These are phyloP conservation scores for Metschnikowia koreensis DNA, from an alignment of 805 yeast genomes.

Conservation along the genomic window DNA sequence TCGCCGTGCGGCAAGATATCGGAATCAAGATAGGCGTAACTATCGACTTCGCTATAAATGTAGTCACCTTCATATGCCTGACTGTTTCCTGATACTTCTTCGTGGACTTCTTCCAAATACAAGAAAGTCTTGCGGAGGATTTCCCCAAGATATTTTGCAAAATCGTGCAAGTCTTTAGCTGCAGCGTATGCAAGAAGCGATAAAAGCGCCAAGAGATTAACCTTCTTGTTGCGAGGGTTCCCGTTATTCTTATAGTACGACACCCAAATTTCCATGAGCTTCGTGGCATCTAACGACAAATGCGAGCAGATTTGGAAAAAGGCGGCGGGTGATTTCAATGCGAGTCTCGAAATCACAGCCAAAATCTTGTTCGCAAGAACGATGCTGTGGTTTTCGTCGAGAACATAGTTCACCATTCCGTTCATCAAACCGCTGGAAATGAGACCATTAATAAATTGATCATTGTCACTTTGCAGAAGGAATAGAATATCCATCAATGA, in stretches of 20 bases:
- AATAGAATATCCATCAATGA: slow-evolving; percentile 53
- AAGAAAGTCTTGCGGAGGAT: slow-evolving; percentile 35
- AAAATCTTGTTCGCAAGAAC: slow-evolving; percentile 38
- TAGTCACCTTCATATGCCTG: slow-evolving; percentile 37
- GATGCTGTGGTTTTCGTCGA: slow-evolving; percentile 44
- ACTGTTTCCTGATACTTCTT: slow-evolving; percentile 38
- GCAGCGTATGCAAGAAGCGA: slow-evolving; percentile 43
- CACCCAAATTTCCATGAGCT: slow-evolving; percentile 37
- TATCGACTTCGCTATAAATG: slow-evolving; percentile 42
- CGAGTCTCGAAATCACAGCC: slow-evolving; percentile 37
- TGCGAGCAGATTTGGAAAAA: slow-evolving; percentile 35
- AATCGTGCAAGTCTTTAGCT: slow-evolving; percentile 21
- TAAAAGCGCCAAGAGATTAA: slow-evolving; percentile 60
- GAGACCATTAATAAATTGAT: slow-evolving; percentile 29
- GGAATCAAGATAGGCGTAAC: slow-evolving; percentile 40
- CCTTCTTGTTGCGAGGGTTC: slow-evolving; percentile 73
- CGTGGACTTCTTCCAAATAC: slow-evolving; percentile 74
- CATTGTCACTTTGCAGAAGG: slow-evolving; percentile 27
- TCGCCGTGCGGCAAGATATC: slow-evolving; percentile 44
- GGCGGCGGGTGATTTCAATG: slow-evolving; percentile 31
- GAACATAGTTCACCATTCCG: slow-evolving; percentile 39
- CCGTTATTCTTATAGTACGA: slow-evolving; percentile 51
- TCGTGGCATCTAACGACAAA: slow-evolving; percentile 23
- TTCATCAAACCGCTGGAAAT: slow-evolving; percentile 46
- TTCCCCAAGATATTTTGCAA: slow-evolving; percentile 21